Base-by-base conservation (phyloP, 108 stramenopile genomes). In the Skeletonema potamos region DNA sequence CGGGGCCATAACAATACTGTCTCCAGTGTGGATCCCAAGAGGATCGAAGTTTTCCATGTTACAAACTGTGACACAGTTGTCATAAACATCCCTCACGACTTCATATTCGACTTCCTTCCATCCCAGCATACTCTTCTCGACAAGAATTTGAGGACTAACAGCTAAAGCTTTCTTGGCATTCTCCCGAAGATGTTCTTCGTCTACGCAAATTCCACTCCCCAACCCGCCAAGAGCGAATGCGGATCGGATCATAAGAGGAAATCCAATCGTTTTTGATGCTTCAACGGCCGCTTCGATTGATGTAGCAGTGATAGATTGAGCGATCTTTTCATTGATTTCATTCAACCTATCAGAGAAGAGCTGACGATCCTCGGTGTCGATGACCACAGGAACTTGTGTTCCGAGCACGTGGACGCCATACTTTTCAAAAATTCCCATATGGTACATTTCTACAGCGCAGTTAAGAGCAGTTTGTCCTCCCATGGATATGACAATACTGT, bases 51-150 rank as follows among this genome's bases (percentile, higher is more conserved):
- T 97, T 75, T 99, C 98, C 98, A 99, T 99, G 86, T 99, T 99
- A 79, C 98, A 99, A 27, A 99, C 98, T 59, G 98, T 99, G 70
- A 99, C 92, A 77, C 98, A 95, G 85, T 96, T 96, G 72, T 95
- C 92, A 54, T 85, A 72, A 28, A 77, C 54, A 81, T 95, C 94
- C 36, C 94, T 86, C 54, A 95, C 94, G 60, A 95, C 94, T 83
- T 99, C 98, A 79, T 99, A 99, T 74, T 99, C 98, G 12, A 98
- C 91, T 83, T 99, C 98, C 79, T 99, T 99, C 98, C 98, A 99
- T 68, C 98, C 98, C 57, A 84, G 67, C 84, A 99, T 92, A 81
- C 92, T 92, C 87, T 92, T 97, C 69, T 99, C 98, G 59, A 99
- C 96, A 59, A 99, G 88, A 66, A 99, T 96, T 66, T 99, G 98